A percentile compares a stretch with the other conserved stretches of the same genome.
Conservation (phyloP, 2,329 filamentous ascomycete genomes). For the Samsoniella hepiali region DNA sequence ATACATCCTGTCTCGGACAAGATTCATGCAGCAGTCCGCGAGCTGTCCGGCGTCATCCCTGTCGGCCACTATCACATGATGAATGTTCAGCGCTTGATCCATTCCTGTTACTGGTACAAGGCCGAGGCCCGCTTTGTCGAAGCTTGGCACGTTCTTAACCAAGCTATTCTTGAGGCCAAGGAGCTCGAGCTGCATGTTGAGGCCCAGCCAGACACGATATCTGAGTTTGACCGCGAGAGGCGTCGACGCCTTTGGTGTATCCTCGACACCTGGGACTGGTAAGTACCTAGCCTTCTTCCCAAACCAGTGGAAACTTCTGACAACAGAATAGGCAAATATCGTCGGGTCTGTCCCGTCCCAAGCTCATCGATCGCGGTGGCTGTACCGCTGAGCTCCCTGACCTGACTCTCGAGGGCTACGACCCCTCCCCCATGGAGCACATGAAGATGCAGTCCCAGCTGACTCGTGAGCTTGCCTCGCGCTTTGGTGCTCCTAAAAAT, state of each 20-base stretch:
- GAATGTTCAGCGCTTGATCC: conserved; percentile 30
- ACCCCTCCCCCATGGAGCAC: conserved; percentile 32
- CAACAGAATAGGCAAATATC: conserved; percentile 30
- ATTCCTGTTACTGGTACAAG: conserved; percentile 34
- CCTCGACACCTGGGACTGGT: conserved; percentile 35
- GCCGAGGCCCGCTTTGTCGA: conserved; percentile 32
- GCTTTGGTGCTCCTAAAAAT: conserved; percentile 28
- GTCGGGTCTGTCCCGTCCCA: conserved; percentile 32
- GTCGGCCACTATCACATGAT: conserved; percentile 28
- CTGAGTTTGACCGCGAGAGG: conserved; percentile 32
- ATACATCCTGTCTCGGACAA: conserved; percentile 26
- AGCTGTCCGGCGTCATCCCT: conserved; percentile 28
- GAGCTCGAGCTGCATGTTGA: conserved; percentile 30
- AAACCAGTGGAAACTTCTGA: background rate
- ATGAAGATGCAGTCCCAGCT: conserved; percentile 32
- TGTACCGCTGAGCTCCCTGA: conserved; percentile 32
- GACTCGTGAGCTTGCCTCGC: conserved; percentile 24
- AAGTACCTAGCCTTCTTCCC: conserved; percentile 17
- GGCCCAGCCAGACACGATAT: conserved; percentile 20
- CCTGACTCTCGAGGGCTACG: conserved; percentile 32
- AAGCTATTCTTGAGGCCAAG: conserved; percentile 30
- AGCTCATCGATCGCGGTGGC: conserved; percentile 35
- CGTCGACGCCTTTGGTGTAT: conserved; percentile 33
- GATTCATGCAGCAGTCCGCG: conserved; percentile 26
- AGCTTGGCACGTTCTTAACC: conserved; percentile 32